These are phyloP conservation scores for Colletotrichum spinosum DNA, from an alignment of 2,329 filamentous ascomycete genomes.

Conservation along the genomic window DNA sequence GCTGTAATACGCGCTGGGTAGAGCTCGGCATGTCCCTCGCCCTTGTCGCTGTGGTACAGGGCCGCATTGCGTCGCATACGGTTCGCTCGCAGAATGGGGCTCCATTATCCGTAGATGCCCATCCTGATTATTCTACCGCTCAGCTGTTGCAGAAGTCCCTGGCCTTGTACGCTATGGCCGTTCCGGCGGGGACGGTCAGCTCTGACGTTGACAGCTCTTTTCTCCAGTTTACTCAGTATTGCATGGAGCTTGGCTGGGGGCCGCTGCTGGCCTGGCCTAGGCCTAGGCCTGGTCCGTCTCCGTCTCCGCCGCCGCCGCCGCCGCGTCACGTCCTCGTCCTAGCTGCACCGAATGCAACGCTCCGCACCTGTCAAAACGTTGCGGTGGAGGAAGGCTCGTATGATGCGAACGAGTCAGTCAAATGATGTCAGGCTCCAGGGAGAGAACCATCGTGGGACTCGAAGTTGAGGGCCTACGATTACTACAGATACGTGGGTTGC, in stretches of 20 bases:
- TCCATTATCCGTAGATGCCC: background rate
- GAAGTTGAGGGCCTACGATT: background rate
- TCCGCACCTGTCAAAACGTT: conserved; percentile 27
- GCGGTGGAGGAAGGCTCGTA: conserved; percentile 19
- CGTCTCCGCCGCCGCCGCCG: conserved; percentile 22
- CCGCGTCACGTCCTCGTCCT: conserved; percentile 29
- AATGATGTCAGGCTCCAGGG: conserved; percentile 14
- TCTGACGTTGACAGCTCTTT: conserved; percentile 12
- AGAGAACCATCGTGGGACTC: background rate
- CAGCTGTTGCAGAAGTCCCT: conserved; percentile 14
- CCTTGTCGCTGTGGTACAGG: background rate
- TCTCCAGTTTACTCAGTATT: conserved; percentile 8
- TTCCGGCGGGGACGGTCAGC: conserved; percentile 16
- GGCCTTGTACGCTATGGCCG: conserved; percentile 23
- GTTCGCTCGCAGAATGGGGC: background rate
- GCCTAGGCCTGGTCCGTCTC: conserved; percentile 16
- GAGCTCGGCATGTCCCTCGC: conserved; percentile 3
- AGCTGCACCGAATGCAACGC: conserved; percentile 23
- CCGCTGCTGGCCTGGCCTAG: background rate
- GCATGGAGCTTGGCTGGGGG: conserved; percentile 16
- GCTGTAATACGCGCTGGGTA: background rate
- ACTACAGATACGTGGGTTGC: too few relatives aligned
- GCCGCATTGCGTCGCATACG: background rate
- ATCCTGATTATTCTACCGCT: conserved; percentile 12
- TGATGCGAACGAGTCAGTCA: conserved; percentile 32